A percentile compares a stretch with the other conserved stretches of the same genome.
These are phyloP conservation scores for Coemansia aciculifera DNA, from an alignment of 192 early-diverging fungal genomes.

Conservation along the genomic window DNA sequence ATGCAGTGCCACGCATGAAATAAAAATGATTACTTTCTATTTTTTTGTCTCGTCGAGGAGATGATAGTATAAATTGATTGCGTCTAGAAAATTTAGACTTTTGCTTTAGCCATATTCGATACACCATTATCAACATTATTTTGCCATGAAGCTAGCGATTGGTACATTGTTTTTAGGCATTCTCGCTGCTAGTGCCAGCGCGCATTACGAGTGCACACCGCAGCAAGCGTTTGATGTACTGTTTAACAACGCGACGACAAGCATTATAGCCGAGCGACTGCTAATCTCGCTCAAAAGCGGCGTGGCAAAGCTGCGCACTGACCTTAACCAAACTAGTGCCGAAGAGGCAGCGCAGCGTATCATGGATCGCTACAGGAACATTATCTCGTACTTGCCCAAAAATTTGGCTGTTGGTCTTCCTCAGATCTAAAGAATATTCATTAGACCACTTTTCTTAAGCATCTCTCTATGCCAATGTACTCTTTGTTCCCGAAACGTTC, in stretches of 20 bases:
- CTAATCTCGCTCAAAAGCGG: slow-evolving; percentile 23
- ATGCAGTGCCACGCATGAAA: neutral
- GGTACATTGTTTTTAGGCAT: slow-evolving; percentile 4
- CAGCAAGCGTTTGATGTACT: slow-evolving; percentile 38
- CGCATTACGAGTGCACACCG: slow-evolving; percentile 33
- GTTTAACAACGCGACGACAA: slow-evolving; percentile 26
- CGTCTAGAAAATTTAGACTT: neutral
- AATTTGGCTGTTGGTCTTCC: slow-evolving; percentile 17
- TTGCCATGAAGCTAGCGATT: slow-evolving; percentile 24
- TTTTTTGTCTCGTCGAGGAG: neutral
- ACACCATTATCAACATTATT: neutral
- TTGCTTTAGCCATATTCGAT: neutral
- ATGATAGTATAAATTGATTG: neutral
- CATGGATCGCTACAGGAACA: slow-evolving; percentile 18
- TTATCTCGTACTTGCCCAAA: slow-evolving; percentile 19
- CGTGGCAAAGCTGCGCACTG: slow-evolving; percentile 6
- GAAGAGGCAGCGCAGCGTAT: slow-evolving; percentile 18
- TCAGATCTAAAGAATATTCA: neutral
- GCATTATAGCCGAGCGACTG: slow-evolving; percentile 19
- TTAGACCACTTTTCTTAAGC: neutral
- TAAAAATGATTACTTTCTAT: neutral
- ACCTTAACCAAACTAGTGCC: slow-evolving; percentile 11
- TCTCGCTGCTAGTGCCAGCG: slow-evolving; percentile 3
- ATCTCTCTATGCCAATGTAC: neutral
- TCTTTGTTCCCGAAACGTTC: neutral